These are phyloP conservation scores for Paralagenidium karlingii DNA, from an alignment of 352 stramenopile genomes.

Conservation along the genomic window DNA sequence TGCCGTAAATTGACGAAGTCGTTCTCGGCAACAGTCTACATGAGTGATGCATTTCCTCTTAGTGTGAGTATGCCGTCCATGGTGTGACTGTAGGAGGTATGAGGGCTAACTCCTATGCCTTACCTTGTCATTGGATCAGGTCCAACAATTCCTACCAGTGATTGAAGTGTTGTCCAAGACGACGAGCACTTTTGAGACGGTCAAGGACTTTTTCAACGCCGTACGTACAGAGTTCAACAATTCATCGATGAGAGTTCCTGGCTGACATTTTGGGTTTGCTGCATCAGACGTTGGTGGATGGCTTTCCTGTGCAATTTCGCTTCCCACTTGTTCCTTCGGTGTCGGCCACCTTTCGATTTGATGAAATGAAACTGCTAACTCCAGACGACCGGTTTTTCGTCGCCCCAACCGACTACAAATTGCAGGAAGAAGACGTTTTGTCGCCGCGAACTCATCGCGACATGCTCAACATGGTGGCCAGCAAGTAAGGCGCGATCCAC, in stretches of 20 bases:
- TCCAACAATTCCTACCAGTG: slow-evolving; percentile 42
- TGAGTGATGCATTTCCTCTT: slow-evolving; percentile 43
- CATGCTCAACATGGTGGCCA: no score
- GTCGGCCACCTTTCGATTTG: slow-evolving; percentile 45
- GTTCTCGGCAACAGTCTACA: slow-evolving; percentile 42
- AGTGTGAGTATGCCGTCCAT: slow-evolving; percentile 25
- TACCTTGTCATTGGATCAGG: no score
- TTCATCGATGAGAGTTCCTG: not conserved
- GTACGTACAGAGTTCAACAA: slow-evolving; percentile 13
- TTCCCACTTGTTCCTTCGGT: slow-evolving; percentile 51
- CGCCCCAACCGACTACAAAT: slow-evolving; percentile 18
- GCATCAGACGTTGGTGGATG: slow-evolving; percentile 21
- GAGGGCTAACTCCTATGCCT: no score
- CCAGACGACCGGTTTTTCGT: slow-evolving; percentile 15
- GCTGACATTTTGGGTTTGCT: not conserved
- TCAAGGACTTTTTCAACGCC: slow-evolving; percentile 42
- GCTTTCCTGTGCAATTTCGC: slow-evolving; percentile 62
- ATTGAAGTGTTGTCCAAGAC: slow-evolving; percentile 61
- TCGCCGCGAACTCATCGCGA: slow-evolving; percentile 41
- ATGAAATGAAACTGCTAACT: slow-evolving; percentile 25
- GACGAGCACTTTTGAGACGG: slow-evolving; percentile 42
- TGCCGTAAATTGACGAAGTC: slow-evolving; percentile 34
- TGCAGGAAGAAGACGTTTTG: slow-evolving; percentile 24
- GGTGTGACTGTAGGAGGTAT: no score
- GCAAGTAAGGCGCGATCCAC: no score